Conservation (phyloP, 177 flowering plant genomes). For the Vitis hybrid region DNA sequence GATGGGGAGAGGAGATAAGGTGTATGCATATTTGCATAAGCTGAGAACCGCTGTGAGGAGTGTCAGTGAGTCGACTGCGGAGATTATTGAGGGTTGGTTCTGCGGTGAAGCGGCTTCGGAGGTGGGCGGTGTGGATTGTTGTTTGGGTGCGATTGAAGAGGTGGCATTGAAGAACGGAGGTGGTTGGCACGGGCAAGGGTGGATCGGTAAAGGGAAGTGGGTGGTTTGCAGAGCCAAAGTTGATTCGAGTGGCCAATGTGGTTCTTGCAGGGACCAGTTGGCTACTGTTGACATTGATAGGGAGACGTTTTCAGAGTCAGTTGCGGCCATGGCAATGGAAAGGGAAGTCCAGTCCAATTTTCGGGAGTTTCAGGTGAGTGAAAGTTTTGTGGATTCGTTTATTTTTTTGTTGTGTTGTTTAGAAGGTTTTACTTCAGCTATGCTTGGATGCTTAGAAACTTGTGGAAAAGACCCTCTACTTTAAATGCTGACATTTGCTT, state of each 20-base stretch:
- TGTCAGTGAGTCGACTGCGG: constrained; percentile 46
- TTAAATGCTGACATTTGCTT: too few species aligned
- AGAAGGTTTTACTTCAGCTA: neutral
- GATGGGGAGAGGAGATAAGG: constrained; percentile 44
- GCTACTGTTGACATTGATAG: constrained; percentile 71
- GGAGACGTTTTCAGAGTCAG: constrained; percentile 60
- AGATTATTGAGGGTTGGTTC: constrained; percentile 71
- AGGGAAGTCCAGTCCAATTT: constrained; percentile 63
- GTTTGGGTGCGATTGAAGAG: constrained; percentile 37
- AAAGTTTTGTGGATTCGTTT: neutral
- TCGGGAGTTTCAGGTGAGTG: constrained; percentile 58
- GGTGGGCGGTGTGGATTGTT: constrained; percentile 31
- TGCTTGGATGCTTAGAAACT: too few species aligned
- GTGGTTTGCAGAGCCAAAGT: constrained; percentile 38
- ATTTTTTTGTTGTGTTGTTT: neutral
- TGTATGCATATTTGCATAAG: constrained; percentile 73
- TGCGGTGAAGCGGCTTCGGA: constrained; percentile 27
- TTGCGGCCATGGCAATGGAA: constrained; percentile 65
- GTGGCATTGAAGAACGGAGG: constrained; percentile 66
- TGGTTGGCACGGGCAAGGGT: constrained; percentile 94
- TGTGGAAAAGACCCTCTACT: too few species aligned
- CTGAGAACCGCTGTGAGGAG: constrained; percentile 54
- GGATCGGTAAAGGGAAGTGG: constrained; percentile 85
- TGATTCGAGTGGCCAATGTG: constrained; percentile 44
- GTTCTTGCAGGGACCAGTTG: constrained; percentile 51